A percentile compares a stretch with the other conserved stretches of the same genome.
phyloP scores from a whole-genome alignment of 306 rosid genomes.

The Quercus alba region DNA sequence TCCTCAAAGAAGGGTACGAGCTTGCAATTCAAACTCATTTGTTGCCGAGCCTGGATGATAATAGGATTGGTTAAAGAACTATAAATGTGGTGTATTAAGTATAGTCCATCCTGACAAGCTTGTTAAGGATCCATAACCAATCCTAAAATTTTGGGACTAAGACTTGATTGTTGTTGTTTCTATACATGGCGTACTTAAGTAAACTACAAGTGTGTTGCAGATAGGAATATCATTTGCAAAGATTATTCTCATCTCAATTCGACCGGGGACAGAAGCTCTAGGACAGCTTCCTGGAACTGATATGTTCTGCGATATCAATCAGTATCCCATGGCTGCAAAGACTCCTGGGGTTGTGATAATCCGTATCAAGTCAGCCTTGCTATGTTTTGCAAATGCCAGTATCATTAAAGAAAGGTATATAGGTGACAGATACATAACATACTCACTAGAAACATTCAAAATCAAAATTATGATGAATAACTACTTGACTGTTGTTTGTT shows the following conservation, averaged over 20 bases:
- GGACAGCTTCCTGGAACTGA: conserved; percentile 81
- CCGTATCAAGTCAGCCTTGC: conserved; percentile 63
- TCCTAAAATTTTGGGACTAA: no score
- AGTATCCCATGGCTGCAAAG: conserved; percentile 77
- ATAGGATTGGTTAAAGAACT: no score
- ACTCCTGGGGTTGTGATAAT: conserved; percentile 58
- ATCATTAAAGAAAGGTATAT: conserved; percentile 63
- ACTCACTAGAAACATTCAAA: background rate
- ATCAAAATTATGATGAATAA: background rate
- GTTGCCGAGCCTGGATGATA: no score
- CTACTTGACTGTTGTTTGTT: conserved; percentile 5
- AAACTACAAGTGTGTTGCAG: conserved; percentile 31
- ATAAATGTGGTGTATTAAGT: background rate
- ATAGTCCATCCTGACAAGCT: no score
- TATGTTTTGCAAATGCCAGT: conserved; percentile 89
- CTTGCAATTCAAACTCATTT: no score
- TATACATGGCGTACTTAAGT: background rate
- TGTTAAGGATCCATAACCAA: no score
- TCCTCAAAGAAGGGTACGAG: no score
- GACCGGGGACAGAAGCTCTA: conserved; percentile 68
- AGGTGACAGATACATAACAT: background rate
- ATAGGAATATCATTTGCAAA: conserved; percentile 71
- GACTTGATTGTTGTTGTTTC: no score
- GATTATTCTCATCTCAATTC: conserved; percentile 56
- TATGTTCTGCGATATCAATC: conserved; percentile 54